Evolutionary conservation across 306 rosid species (phyloP).

Genomic region (Castanea crenata): DNA sequence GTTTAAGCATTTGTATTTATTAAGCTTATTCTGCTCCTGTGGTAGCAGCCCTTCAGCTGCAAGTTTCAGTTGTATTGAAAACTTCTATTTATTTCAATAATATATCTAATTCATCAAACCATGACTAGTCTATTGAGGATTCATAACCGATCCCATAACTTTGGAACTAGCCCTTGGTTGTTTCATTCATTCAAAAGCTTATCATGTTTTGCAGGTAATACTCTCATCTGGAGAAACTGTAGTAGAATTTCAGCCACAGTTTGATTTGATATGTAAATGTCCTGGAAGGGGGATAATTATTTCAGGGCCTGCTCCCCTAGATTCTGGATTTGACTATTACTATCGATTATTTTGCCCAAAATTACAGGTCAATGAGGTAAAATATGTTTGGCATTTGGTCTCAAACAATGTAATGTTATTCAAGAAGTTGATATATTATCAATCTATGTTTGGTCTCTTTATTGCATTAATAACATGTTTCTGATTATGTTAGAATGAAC

Average conservation of each 20-base stretch:
- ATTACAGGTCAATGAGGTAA: constrained; percentile 64
- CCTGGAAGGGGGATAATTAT: constrained; percentile 64
- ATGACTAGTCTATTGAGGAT: too few species aligned
- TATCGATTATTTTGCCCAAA: constrained; percentile 67
- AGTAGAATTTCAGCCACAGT: constrained; percentile 42
- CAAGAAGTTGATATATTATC: not conserved
- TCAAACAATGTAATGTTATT: not conserved
- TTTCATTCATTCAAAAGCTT: too few species aligned
- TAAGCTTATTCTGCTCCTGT: too few species aligned
- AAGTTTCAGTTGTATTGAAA: too few species aligned
- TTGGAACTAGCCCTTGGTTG: too few species aligned
- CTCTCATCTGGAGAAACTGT: constrained; percentile 50
- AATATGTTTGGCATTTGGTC: not conserved
- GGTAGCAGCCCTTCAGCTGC: too few species aligned
- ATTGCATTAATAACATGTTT: not conserved
- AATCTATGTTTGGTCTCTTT: not conserved
- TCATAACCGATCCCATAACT: too few species aligned
- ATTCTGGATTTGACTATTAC: constrained; percentile 61
- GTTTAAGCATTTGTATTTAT: too few species aligned
- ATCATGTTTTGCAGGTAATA: constrained; percentile 41
- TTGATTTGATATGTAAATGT: constrained; percentile 45
- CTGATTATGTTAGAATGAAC: not conserved
- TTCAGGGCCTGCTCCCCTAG: constrained; percentile 53
- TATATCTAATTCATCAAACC: too few species aligned
- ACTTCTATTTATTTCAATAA: too few species aligned